phyloP scores from a whole-genome alignment of 768 basidiomycete species.

The Tricholoma hemisulphureum region DNA sequence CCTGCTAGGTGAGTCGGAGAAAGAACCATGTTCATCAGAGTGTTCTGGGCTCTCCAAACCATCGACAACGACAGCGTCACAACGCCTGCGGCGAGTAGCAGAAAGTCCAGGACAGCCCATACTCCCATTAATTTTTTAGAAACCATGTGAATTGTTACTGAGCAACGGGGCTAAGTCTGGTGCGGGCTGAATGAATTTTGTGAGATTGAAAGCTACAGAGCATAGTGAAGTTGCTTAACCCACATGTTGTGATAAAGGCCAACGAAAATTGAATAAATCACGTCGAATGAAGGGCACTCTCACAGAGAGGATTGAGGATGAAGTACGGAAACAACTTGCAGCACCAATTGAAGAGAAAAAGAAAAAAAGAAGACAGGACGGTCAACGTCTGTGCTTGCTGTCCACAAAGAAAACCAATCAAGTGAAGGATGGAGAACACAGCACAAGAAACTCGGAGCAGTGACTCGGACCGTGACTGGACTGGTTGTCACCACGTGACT shows the following conservation, averaged over 20 bases:
- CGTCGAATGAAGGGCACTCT: slow-evolving; percentile 32
- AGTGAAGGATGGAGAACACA: slow-evolving; percentile 29
- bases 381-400: slow-evolving; percentile 67
- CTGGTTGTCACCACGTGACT: slow-evolving; percentile 9
- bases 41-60: slow-evolving; percentile 63
- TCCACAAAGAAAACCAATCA: slow-evolving; percentile 36
- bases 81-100: slow-evolving; percentile 67
- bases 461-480: slow-evolving; percentile 15
- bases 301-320: slow-evolving; percentile 51
- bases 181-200: not conserved
- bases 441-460: slow-evolving; percentile 21
- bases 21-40: slow-evolving; percentile 75
- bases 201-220: not conserved
- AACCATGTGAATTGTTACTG: slow-evolving; percentile 47
- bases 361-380: slow-evolving; percentile 49
- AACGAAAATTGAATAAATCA: not conserved
- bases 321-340: no score
- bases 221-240: not conserved
- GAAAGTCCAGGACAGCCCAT: slow-evolving; percentile 72
- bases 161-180: not conserved
- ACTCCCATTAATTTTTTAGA: slow-evolving; percentile 67
- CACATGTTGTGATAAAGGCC: slow-evolving; percentile 1
- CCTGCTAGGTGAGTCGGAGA: slow-evolving; percentile 56
- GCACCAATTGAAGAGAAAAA: slow-evolving; percentile 41
- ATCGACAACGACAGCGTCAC: slow-evolving; percentile 67